Evolutionary conservation across 495 filamentous ascomycete species (phyloP).

Genomic region (Pyronema omphalodes): DNA sequence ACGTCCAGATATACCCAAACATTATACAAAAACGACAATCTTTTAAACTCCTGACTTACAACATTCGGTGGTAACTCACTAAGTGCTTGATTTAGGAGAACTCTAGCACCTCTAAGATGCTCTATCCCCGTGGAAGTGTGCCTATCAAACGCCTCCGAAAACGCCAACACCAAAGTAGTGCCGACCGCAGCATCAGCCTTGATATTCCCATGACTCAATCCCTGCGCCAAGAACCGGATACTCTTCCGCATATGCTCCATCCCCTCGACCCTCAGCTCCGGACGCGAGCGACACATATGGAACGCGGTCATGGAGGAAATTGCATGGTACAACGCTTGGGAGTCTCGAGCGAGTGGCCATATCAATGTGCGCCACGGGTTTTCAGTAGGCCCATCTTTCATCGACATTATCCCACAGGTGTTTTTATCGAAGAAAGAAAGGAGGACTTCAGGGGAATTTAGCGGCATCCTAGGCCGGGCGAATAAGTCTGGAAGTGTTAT

Average conservation of each 20-base stretch:
- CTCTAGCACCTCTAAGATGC: conserved; percentile 52
- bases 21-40: conserved; percentile 55
- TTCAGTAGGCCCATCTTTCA: conserved; percentile 52
- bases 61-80: conserved; percentile 15
- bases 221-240: conserved; percentile 38
- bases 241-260: conserved; percentile 57
- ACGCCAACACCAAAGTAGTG: conserved; percentile 54
- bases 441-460: conserved; percentile 44
- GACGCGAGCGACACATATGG: conserved; percentile 44
- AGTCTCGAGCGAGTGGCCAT: conserved; percentile 50
- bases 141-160: conserved; percentile 63
- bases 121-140: conserved; percentile 57
- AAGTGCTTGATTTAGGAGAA: conserved; percentile 43
- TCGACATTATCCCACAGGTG: conserved; percentile 60
- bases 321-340: conserved; percentile 55
- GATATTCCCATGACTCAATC: conserved; percentile 37
- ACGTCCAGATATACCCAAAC: conserved; percentile 74
- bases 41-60: conserved; percentile 29
- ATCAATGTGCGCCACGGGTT: conserved; percentile 64
- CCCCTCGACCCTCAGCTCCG: conserved; percentile 41
- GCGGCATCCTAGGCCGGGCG: conserved; percentile 30
- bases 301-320: conserved; percentile 60
- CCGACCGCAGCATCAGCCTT: conserved; percentile 48
- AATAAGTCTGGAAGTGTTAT: conserved; percentile 23
- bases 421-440: conserved; percentile 47